Evolutionary conservation across 164 flowering plant genomes (phyloP).

Genomic region (Piper longum): DNA sequence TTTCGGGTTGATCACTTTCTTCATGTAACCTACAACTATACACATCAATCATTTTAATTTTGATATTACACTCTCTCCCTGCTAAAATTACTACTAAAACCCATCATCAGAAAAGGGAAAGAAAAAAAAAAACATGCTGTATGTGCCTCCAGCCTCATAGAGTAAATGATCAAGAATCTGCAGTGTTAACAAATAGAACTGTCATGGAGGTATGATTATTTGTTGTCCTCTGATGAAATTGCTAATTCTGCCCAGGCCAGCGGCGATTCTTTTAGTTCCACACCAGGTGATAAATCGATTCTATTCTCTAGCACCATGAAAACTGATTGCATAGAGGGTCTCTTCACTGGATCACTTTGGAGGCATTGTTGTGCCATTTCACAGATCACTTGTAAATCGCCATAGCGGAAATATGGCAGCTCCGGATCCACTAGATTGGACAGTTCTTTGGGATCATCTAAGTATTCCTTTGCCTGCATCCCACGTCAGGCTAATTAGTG

Average conservation of each 20-base stretch:
- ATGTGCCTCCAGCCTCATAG: too few species aligned
- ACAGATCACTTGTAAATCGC: conserved; percentile 60
- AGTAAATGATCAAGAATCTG: too few species aligned
- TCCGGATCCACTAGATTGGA: conserved; percentile 68
- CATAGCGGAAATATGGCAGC: conserved; percentile 46
- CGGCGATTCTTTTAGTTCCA: conserved; percentile 60
- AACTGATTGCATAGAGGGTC: conserved; percentile 51
- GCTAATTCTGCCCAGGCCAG: conserved; percentile 97
- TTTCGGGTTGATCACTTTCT: too few species aligned
- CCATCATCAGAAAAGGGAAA: too few species aligned
- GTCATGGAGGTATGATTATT: conserved; percentile 16
- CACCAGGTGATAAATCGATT: conserved; percentile 45
- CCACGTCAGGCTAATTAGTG: not conserved
- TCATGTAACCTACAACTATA: too few species aligned
- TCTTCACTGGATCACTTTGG: conserved; percentile 26
- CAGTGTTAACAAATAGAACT: too few species aligned
- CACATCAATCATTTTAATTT: too few species aligned
- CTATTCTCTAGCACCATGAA: conserved; percentile 46
- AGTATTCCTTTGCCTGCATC: conserved; percentile 67
- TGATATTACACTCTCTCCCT: too few species aligned
- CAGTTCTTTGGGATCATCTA: conserved; percentile 57
- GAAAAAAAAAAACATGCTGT: too few species aligned
- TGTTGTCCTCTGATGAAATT: conserved; percentile 34
- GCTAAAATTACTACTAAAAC: too few species aligned
- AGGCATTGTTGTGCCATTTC: conserved; percentile 60